Evolutionary conservation across 371 early-diverging fungal species (phyloP).

Genomic region (Thermomucor indicae-seudaticae): DNA sequence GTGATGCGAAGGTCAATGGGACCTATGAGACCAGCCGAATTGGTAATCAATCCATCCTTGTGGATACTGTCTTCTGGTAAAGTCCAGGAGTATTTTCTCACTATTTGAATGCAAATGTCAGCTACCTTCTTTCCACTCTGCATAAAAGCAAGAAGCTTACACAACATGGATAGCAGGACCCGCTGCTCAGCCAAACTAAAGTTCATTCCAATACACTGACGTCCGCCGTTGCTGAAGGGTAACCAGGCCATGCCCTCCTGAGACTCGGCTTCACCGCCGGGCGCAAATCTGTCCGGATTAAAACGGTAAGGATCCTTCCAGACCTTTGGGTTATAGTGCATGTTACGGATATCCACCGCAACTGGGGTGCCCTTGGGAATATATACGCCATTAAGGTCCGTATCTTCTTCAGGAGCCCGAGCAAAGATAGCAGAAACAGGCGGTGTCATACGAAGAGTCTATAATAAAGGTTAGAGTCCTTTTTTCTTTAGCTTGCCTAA

Average conservation of each 20-base stretch:
- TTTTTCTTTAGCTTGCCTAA: too few relatives aligned
- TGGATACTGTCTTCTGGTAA: background rate
- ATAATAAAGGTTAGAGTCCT: too few relatives aligned
- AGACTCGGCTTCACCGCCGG: constrained; percentile 13
- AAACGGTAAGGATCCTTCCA: constrained; percentile 15
- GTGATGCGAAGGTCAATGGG: background rate
- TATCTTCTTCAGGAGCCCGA: constrained; percentile 4
- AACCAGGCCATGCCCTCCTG: constrained; percentile 8
- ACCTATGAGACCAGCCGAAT: background rate
- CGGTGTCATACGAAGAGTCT: constrained; percentile 5
- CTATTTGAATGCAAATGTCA: too few relatives aligned
- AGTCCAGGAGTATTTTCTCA: background rate
- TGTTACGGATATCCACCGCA: constrained; percentile 4
- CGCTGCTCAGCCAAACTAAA: constrained; percentile 15
- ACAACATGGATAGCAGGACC: constrained; percentile 10
- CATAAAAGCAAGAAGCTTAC: too few relatives aligned
- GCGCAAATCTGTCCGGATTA: constrained; percentile 19
- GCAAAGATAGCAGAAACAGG: background rate
- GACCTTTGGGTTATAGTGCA: constrained; percentile 13
- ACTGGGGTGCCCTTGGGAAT: constrained; percentile 16
- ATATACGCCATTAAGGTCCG: constrained; percentile 2
- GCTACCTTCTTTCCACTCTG: too few relatives aligned
- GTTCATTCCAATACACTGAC: constrained; percentile 18
- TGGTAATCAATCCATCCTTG: background rate
- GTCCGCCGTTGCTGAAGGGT: constrained; percentile 5